A percentile compares a stretch with the other conserved stretches of the same genome.
Evolutionary conservation across 2,329 filamentous ascomycete genomes (phyloP).

Genomic region (Neonectria punicea): DNA sequence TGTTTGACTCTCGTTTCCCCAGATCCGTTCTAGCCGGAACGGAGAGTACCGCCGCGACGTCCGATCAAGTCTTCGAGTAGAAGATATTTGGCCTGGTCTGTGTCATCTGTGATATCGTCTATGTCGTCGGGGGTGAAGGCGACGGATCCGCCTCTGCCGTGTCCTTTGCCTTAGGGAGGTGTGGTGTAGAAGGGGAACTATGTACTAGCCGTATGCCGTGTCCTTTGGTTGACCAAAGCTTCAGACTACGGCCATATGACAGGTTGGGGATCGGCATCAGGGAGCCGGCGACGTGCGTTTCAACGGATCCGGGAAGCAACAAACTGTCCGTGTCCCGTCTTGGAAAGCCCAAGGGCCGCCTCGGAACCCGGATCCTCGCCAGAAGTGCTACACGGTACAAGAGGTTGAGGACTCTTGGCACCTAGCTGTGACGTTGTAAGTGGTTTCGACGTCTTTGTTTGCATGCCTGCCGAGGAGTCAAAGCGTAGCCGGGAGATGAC

Average conservation of each 20-base stretch:
- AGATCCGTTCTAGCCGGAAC: neutral
- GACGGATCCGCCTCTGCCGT: slow-evolving; percentile 8
- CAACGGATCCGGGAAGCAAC: neutral
- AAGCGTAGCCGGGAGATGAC: neutral
- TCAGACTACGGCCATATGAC: neutral
- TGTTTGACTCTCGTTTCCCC: neutral
- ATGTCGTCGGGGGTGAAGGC: neutral
- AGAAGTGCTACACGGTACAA: too few relatives aligned
- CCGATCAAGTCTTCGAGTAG: neutral
- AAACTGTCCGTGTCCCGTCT: neutral
- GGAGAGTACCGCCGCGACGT: neutral
- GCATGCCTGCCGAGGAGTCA: neutral
- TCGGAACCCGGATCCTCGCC: too few relatives aligned
- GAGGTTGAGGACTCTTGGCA: neutral
- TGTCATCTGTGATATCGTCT: neutral
- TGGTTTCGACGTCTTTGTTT: neutral
- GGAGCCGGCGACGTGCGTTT: neutral
- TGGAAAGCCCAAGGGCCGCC: neutral
- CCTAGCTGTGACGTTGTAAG: neutral
- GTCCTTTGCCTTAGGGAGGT: neutral
- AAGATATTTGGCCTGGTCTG: neutral
- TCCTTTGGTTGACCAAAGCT: neutral
- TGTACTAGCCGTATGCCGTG: slow-evolving; percentile 3
- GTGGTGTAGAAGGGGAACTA: neutral
- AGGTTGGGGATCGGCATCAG: neutral